A percentile compares a stretch with the other conserved stretches of the same genome.
phyloP scores from a whole-genome alignment of 2,329 filamentous ascomycete species.

The Pseudopithomyces chartarum region DNA sequence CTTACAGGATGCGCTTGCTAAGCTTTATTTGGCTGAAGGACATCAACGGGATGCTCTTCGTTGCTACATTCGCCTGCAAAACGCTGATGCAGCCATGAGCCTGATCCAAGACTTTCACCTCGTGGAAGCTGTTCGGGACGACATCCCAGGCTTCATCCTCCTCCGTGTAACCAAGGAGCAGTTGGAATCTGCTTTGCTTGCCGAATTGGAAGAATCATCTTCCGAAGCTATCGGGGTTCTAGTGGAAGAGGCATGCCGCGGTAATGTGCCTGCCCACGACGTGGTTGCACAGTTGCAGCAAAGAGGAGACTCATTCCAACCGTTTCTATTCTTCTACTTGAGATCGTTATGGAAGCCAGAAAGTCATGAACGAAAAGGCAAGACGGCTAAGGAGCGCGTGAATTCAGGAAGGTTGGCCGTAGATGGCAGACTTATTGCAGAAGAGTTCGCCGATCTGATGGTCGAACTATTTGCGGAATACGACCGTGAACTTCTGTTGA shows the following conservation, averaged over 20 bases:
- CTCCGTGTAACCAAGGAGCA: constrained; percentile 79
- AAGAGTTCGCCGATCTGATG: constrained; percentile 84
- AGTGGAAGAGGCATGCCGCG: constrained; percentile 88
- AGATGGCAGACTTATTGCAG: constrained; percentile 72
- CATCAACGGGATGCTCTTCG: constrained; percentile 82
- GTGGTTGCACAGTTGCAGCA: constrained; percentile 79
- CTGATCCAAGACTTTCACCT: constrained; percentile 87
- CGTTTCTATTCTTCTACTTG: constrained; percentile 92
- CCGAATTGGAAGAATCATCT: constrained; percentile 78
- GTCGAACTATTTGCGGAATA: constrained; percentile 86
- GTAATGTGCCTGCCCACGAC: constrained; percentile 76
- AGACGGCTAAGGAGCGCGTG: constrained; percentile 46
- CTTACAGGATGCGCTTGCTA: constrained; percentile 84
- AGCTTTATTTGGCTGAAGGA: constrained; percentile 80
- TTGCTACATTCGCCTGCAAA: constrained; percentile 88
- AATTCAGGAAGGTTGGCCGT: constrained; percentile 52
- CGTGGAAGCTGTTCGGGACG: constrained; percentile 85
- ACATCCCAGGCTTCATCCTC: constrained; percentile 86
- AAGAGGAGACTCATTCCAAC: constrained; percentile 61
- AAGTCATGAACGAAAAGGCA: constrained; percentile 53
- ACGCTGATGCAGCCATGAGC: constrained; percentile 85
- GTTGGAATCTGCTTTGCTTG: constrained; percentile 65
- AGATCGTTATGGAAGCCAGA: constrained; percentile 83
- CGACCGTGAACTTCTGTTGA: constrained; percentile 79
- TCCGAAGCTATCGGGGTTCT: constrained; percentile 84